Evolutionary conservation across 345 rosid genomes (phyloP).

Genomic region (Bretschneidera sinensis): DNA sequence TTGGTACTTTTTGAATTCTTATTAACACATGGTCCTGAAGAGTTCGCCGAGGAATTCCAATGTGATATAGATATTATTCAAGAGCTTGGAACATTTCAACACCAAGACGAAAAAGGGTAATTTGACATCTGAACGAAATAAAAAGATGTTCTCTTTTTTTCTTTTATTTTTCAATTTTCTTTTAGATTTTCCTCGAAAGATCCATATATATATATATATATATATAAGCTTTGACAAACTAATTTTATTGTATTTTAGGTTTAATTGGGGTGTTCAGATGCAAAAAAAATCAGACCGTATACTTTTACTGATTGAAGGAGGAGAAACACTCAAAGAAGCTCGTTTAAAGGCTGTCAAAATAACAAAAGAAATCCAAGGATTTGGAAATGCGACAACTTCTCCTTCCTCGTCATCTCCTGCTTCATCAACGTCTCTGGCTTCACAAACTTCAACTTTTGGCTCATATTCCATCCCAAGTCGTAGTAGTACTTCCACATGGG

Average conservation of each 20-base stretch:
- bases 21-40: conserved; percentile 51
- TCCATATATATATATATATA: no score
- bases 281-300: conserved; percentile 32
- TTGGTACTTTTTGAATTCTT: conserved; percentile 53
- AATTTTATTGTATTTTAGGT: conserved; percentile 15
- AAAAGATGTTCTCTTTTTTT: no score
- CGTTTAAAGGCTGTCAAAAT: conserved; percentile 40
- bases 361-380: conserved; percentile 52
- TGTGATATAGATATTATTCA: conserved; percentile 35
- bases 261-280: conserved; percentile 51
- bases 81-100: conserved; percentile 40
- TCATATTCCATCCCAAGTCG: conserved; percentile 18
- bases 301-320: conserved; percentile 30
- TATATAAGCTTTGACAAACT: background rate
- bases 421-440: conserved; percentile 21
- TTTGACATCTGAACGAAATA: background rate
- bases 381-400: conserved; percentile 27
- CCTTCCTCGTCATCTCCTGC: conserved; percentile 16
- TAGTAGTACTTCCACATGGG: conserved; percentile 5
- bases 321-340: conserved; percentile 30
- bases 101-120: conserved; percentile 43
- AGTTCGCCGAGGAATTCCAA: conserved; percentile 45
- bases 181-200: background rate
- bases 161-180: background rate
- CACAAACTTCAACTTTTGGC: conserved; percentile 25